phyloP scores from a whole-genome alignment of 2,329 filamentous ascomycete species.

The Biscogniauxia sp. region DNA sequence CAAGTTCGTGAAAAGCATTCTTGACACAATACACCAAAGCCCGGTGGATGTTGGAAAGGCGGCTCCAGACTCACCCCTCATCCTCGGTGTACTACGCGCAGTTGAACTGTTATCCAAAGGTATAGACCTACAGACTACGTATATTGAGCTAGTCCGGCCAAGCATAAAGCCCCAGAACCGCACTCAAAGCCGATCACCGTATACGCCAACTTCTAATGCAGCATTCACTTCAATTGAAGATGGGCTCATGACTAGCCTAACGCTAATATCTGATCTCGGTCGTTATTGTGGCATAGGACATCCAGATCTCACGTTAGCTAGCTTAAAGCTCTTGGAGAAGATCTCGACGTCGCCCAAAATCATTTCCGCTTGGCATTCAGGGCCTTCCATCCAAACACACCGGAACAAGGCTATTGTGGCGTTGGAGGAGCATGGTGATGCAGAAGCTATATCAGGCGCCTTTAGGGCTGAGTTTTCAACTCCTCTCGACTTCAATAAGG shows the following conservation, averaged over 20 bases:
- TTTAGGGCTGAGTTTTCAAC: constrained; percentile 68
- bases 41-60: constrained; percentile 69
- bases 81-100: constrained; percentile 74
- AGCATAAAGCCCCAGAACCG: constrained; percentile 66
- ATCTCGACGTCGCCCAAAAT: constrained; percentile 82
- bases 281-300: constrained; percentile 85
- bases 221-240: constrained; percentile 91
- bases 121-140: constrained; percentile 85
- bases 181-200: constrained; percentile 28
- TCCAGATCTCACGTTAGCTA: constrained; percentile 73
- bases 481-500: constrained; percentile 69
- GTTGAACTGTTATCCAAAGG: constrained; percentile 81
- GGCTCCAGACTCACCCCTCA: constrained; percentile 73
- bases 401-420: constrained; percentile 85
- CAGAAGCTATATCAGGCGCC: constrained; percentile 74
- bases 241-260: constrained; percentile 76
- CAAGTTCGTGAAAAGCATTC: constrained; percentile 76
- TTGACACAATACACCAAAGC: constrained; percentile 76
- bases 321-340: constrained; percentile 79
- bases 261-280: constrained; percentile 77
- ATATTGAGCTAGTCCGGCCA: constrained; percentile 82
- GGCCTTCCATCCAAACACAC: constrained; percentile 59
- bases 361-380: constrained; percentile 65
- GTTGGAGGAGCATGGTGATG: constrained; percentile 77
- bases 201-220: constrained; percentile 52